Evolutionary conservation across 1,284 basidiomycete genomes (phyloP).

Genomic region (Sphaerobolus stellatus): DNA sequence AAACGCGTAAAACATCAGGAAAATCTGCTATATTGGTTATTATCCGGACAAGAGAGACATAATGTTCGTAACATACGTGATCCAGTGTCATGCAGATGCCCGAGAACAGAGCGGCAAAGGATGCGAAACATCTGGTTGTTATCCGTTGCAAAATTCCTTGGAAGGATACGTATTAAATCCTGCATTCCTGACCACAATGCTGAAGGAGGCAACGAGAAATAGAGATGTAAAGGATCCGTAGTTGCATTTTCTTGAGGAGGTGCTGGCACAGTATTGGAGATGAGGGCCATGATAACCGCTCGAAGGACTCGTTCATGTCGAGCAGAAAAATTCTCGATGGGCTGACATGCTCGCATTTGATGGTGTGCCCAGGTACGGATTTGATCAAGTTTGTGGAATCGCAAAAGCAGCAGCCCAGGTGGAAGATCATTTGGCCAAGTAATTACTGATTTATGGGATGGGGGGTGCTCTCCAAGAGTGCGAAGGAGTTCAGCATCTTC

Average conservation of each 20-base stretch:
- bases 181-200: constrained; percentile 57
- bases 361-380: constrained; percentile 61
- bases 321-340: constrained; percentile 51
- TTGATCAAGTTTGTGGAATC: constrained; percentile 47
- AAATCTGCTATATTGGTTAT: constrained; percentile 53
- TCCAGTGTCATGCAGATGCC: constrained; percentile 63
- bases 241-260: neutral
- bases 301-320: constrained; percentile 47
- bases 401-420: constrained; percentile 58
- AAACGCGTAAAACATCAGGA: constrained; percentile 57
- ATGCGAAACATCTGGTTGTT: constrained; percentile 36
- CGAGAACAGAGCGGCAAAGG: constrained; percentile 51
- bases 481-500: constrained; percentile 48
- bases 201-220: constrained; percentile 33
- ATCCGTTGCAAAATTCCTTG: constrained; percentile 41
- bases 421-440: constrained; percentile 59
- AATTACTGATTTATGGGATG: constrained; percentile 34
- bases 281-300: constrained; percentile 30
- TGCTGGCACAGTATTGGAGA: constrained; percentile 11
- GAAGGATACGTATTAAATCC: constrained; percentile 51
- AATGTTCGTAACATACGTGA: constrained; percentile 47
- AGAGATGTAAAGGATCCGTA: constrained; percentile 17
- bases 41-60: constrained; percentile 1
- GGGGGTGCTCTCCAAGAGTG: constrained; percentile 43
- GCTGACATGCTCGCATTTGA: constrained; percentile 43